Evolutionary conservation across 331 rosid genomes (phyloP).

Genomic region (Arachis monticola): DNA sequence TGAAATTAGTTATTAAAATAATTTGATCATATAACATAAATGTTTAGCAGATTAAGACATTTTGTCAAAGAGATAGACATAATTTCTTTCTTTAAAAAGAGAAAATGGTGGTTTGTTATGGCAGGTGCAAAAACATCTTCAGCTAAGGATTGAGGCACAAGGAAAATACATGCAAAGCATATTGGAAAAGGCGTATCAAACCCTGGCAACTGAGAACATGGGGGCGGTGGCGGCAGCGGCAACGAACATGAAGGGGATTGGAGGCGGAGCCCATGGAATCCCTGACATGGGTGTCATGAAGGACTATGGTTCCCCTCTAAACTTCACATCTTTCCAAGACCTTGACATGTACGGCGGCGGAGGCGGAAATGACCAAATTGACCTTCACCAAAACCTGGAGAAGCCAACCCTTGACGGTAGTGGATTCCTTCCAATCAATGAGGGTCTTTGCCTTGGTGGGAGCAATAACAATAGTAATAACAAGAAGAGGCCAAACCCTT

Average conservation of each 20-base stretch:
- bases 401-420: constrained; percentile 64
- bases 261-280: constrained; percentile 45
- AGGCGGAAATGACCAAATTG: constrained; percentile 55
- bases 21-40: too few species aligned
- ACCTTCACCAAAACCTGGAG: constrained; percentile 66
- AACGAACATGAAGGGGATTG: constrained; percentile 65
- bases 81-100: too few species aligned
- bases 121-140: constrained; percentile 96
- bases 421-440: constrained; percentile 47
- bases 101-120: background rate
- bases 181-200: constrained; percentile 97
- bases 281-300: constrained; percentile 64
- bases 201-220: constrained; percentile 96
- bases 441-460: constrained; percentile 54
- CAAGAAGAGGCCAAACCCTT: constrained; percentile 76
- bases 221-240: constrained; percentile 58
- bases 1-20: too few species aligned
- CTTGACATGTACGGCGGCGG: constrained; percentile 73
- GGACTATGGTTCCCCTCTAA: constrained; percentile 74
- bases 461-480: too few species aligned
- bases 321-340: constrained; percentile 86
- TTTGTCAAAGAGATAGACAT: too few species aligned
- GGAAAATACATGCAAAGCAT: constrained; percentile 99
- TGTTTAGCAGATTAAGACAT: too few species aligned
- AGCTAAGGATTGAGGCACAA: constrained; percentile 98